A percentile compares a stretch with the other conserved stretches of the same genome.
These are phyloP conservation scores for Apiospora pterosperma DNA, from an alignment of 2,329 filamentous ascomycete genomes.

Conservation along the genomic window DNA sequence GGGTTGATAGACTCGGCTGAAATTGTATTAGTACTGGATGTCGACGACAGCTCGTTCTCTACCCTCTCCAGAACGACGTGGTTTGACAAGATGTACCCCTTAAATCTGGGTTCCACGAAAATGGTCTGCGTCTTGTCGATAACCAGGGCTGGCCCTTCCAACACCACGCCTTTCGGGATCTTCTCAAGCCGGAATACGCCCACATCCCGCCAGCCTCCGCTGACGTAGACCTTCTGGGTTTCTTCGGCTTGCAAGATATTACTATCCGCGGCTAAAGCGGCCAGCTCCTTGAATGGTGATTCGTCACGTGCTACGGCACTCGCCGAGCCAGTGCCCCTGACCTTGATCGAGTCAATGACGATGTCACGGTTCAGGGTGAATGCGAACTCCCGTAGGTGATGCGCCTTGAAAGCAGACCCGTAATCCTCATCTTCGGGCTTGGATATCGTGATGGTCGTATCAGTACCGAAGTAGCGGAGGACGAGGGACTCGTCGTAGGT, in stretches of 20 bases:
- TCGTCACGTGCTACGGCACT: constrained; percentile 9
- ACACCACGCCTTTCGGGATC: constrained; percentile 15
- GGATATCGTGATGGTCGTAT: constrained; percentile 45
- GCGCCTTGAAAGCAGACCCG: constrained; percentile 29
- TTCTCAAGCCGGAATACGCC: constrained; percentile 24
- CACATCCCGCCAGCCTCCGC: constrained; percentile 21
- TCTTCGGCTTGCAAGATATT: constrained; percentile 6
- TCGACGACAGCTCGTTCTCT: constrained; percentile 36
- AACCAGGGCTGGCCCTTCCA: constrained; percentile 45
- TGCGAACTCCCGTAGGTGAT: constrained; percentile 37
- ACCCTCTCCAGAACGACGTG: constrained; percentile 33
- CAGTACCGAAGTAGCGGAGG: constrained; percentile 46
- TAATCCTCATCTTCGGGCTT: constrained; percentile 33
- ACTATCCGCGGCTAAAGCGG: not conserved
- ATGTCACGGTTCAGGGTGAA: constrained; percentile 35
- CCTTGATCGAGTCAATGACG: constrained; percentile 35
- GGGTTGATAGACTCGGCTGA: constrained; percentile 56
- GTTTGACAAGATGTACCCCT: constrained; percentile 27
- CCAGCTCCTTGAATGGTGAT: constrained; percentile 14
- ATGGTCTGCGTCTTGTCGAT: constrained; percentile 74
- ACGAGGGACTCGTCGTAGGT: constrained; percentile 35
- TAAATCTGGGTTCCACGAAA: constrained; percentile 51
- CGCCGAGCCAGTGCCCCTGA: constrained; percentile 26
- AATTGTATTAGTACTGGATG: constrained; percentile 45
- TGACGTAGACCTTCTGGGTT: constrained; percentile 25